phyloP scores from a whole-genome alignment of 768 basidiomycete species.

The Auriculariales sp. region DNA sequence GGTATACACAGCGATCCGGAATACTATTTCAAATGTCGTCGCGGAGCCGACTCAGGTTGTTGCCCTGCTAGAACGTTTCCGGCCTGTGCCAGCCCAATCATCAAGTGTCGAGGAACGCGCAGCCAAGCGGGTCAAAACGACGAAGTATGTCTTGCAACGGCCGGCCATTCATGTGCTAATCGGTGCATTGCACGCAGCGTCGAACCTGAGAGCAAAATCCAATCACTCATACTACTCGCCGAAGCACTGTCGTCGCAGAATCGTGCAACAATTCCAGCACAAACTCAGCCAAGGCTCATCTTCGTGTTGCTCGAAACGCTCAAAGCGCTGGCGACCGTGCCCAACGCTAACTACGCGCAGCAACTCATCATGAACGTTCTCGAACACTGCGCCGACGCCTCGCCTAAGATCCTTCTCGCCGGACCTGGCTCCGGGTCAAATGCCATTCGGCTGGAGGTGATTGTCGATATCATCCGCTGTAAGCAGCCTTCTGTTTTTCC shows the following conservation, averaged over 20 bases:
- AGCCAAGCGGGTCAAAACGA: constrained; percentile 49
- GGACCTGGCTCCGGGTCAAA: constrained; percentile 23
- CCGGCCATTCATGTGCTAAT: not conserved
- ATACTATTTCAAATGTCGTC: constrained; percentile 33
- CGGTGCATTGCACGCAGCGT: constrained; percentile 9
- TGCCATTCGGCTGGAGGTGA: constrained; percentile 62
- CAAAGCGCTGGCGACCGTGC: constrained; percentile 40
- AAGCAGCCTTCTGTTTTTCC: no score
- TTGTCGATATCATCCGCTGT: constrained; percentile 82
- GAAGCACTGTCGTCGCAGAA: constrained; percentile 56
- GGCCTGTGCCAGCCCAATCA: constrained; percentile 14
- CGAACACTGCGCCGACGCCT: constrained; percentile 36
- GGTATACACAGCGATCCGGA: constrained; percentile 24
- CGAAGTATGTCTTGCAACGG: constrained; percentile 26
- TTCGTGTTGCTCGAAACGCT: constrained; percentile 59
- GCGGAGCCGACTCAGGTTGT: constrained; percentile 37
- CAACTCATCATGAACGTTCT: constrained; percentile 77
- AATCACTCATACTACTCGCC: constrained; percentile 40
- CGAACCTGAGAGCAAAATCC: constrained; percentile 24
- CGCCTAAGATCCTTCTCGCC: constrained; percentile 34
- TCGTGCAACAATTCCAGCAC: constrained; percentile 55
- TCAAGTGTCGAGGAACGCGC: constrained; percentile 31
- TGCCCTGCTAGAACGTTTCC: constrained; percentile 34
- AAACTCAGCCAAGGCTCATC: constrained; percentile 57
- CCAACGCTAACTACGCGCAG: constrained; percentile 65